Evolutionary conservation across 805 yeast species (phyloP).

Genomic region (Starmerella potacharoeniae): DNA sequence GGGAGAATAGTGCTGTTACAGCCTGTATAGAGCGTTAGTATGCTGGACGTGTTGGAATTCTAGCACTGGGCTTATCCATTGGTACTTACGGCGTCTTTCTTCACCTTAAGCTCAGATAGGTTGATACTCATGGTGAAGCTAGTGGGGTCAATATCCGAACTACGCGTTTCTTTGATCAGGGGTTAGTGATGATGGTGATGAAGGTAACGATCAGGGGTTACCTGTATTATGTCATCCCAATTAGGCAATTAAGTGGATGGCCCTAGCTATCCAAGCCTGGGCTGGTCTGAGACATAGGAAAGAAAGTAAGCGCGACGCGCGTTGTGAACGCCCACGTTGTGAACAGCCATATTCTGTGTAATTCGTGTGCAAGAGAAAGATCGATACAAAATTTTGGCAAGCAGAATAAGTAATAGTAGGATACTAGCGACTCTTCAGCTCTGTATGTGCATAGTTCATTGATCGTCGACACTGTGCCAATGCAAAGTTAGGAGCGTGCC

Average conservation of each 20-base stretch:
- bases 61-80: neutral
- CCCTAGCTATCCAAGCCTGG: too few species aligned
- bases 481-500: too few species aligned
- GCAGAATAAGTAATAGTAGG: too few species aligned
- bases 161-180: neutral
- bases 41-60: neutral
- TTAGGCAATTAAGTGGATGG: neutral
- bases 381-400: too few species aligned
- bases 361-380: too few species aligned
- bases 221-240: neutral
- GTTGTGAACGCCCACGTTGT: too few species aligned
- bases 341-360: too few species aligned
- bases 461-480: too few species aligned
- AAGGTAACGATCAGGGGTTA: neutral
- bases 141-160: neutral
- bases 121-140: conserved; percentile 11
- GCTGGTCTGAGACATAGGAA: too few species aligned
- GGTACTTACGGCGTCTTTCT: conserved; percentile 30
- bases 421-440: too few species aligned
- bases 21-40: conserved; percentile 33
- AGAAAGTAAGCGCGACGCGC: too few species aligned
- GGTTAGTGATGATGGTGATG: neutral
- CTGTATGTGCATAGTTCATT: too few species aligned
- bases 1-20: conserved; percentile 68
- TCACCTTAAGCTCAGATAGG: conserved; percentile 21